phyloP scores from a whole-genome alignment of 441 rosid genomes.

The Geranium incanum region DNA sequence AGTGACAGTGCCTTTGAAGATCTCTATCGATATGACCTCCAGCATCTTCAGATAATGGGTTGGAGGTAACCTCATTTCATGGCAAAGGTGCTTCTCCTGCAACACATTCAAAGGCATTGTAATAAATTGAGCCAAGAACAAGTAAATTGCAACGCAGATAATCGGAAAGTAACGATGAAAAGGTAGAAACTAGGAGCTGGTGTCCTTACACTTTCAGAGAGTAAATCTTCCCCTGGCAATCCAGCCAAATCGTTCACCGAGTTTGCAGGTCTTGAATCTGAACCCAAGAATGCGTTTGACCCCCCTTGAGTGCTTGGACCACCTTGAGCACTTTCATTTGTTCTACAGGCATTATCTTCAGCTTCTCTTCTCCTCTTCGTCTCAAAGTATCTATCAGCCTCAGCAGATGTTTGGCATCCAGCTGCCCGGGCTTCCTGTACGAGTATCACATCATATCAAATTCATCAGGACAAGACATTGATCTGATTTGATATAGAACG shows the following conservation, averaged over 20 bases:
- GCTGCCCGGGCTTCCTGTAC: slow-evolving; percentile 83
- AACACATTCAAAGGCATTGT: neutral
- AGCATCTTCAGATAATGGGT: slow-evolving; percentile 77
- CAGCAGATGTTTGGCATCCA: slow-evolving; percentile 77
- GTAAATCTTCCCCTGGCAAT: slow-evolving; percentile 54
- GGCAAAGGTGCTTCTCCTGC: slow-evolving; percentile 28
- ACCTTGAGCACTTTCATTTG: slow-evolving; percentile 51
- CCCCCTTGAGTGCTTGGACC: slow-evolving; percentile 43
- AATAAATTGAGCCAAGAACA: too few relatives aligned
- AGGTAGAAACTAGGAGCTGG: neutral
- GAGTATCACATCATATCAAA: slow-evolving; percentile 7
- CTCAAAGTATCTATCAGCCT: slow-evolving; percentile 66
- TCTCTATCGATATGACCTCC: slow-evolving; percentile 63
- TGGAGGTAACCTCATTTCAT: slow-evolving; percentile 55
- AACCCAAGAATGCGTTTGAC: slow-evolving; percentile 34
- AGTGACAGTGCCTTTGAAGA: slow-evolving; percentile 60
- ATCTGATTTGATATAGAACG: too few relatives aligned
- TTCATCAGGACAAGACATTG: neutral
- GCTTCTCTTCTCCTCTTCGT: slow-evolving; percentile 63
- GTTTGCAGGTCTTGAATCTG: slow-evolving; percentile 43
- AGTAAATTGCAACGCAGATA: neutral
- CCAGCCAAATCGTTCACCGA: slow-evolving; percentile 52
- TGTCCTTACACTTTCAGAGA: slow-evolving; percentile 70
- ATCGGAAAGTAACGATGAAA: neutral
- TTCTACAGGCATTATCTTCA: slow-evolving; percentile 62